Evolutionary conservation across 2,329 filamentous ascomycete genomes (phyloP).

Genomic region (Sclerotinia trifoliorum): DNA sequence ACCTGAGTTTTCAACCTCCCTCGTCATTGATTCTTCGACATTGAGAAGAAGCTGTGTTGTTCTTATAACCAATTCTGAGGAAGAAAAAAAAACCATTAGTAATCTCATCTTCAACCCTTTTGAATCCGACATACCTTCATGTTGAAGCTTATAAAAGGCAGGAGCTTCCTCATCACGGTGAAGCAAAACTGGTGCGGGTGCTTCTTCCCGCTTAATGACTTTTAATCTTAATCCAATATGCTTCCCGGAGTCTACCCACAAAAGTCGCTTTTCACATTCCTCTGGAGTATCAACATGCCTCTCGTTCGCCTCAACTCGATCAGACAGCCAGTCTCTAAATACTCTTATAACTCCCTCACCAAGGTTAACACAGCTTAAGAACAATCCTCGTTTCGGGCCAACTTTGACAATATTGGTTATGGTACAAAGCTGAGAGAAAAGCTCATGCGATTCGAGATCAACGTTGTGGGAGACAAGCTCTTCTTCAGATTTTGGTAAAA

Average conservation of each 20-base stretch:
- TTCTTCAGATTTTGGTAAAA: slow-evolving; percentile 36
- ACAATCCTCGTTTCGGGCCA: slow-evolving; percentile 58
- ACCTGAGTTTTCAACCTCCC: slow-evolving; percentile 59
- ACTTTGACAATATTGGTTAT: slow-evolving; percentile 67
- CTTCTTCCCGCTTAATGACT: slow-evolving; percentile 53
- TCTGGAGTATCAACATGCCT: slow-evolving; percentile 10
- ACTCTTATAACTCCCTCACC: slow-evolving; percentile 68
- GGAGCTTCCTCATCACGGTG: slow-evolving; percentile 55
- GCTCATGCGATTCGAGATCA: slow-evolving; percentile 65
- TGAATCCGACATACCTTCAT: slow-evolving; percentile 57
- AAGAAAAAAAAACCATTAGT: neutral
- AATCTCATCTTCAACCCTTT: neutral
- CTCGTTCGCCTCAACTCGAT: slow-evolving; percentile 22
- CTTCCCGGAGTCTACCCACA: slow-evolving; percentile 66
- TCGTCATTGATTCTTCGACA: slow-evolving; percentile 62
- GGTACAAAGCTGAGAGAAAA: slow-evolving; percentile 73
- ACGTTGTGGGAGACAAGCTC: slow-evolving; percentile 58
- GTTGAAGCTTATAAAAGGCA: slow-evolving; percentile 68
- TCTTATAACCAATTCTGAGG: slow-evolving; percentile 66
- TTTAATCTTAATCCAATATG: slow-evolving; percentile 68
- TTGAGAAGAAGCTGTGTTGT: slow-evolving; percentile 62
- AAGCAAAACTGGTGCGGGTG: slow-evolving; percentile 50
- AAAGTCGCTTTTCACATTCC: slow-evolving; percentile 46
- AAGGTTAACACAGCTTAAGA: slow-evolving; percentile 63
- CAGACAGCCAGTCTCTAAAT: slow-evolving; percentile 68